Percentiles rank a stretch among this genome's conserved stretches.
phyloP scores from a whole-genome alignment of 805 yeast species.

The Candida loeiensis region DNA sequence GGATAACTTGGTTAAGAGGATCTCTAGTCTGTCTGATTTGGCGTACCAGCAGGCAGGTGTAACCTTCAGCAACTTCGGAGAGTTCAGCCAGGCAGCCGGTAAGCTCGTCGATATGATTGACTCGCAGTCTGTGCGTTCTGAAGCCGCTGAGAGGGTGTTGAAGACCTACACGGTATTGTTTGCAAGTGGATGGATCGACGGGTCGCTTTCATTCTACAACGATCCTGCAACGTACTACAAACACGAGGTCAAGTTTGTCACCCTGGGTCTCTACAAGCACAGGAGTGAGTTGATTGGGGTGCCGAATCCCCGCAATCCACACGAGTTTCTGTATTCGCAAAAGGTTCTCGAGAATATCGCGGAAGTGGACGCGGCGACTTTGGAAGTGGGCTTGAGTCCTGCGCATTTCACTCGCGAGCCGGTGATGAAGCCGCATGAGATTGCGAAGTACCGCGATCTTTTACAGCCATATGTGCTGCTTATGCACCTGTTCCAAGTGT shows the following conservation, averaged over 20 bases:
- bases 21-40: neutral
- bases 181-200: slow-evolving; percentile 10
- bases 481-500: slow-evolving; percentile 5
- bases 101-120: neutral
- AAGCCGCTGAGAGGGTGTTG: neutral
- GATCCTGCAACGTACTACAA: neutral
- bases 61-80: neutral
- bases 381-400: slow-evolving; percentile 7
- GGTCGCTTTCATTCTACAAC: neutral
- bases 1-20: neutral
- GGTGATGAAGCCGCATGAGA: neutral
- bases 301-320: neutral
- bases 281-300: slow-evolving; percentile 3
- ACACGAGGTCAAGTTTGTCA: slow-evolving; percentile 3
- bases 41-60: neutral
- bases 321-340: neutral
- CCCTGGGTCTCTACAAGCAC: slow-evolving; percentile 6
- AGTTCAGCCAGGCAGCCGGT: neutral
- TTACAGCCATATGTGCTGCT: neutral
- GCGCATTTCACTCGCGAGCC: slow-evolving; percentile 7
- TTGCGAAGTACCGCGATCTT: neutral
- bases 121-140: neutral
- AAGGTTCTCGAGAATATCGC: neutral
- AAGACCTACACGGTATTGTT: slow-evolving; percentile 6
- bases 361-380: neutral